Conservation (phyloP, 192 early-diverging fungal species). For the Gonapodya prolifera region DNA sequence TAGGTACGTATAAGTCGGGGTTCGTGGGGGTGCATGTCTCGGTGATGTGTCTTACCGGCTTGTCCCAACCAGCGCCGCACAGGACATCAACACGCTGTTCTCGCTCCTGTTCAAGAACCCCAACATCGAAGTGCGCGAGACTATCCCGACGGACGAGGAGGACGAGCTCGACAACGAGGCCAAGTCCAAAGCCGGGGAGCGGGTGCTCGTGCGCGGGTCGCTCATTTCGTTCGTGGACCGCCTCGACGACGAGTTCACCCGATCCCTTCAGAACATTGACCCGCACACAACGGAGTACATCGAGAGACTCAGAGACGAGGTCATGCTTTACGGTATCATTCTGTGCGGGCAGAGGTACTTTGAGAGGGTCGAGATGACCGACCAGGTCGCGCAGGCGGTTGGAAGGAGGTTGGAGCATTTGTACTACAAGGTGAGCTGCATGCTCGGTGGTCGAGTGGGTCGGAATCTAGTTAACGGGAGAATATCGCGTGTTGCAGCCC, state of each 20-base stretch:
- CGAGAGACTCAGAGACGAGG: conserved; percentile 83
- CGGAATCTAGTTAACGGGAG: not conserved
- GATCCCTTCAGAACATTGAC: conserved; percentile 90
- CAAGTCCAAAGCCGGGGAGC: conserved; percentile 30
- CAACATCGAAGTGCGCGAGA: conserved; percentile 56
- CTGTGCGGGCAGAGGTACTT: conserved; percentile 82
- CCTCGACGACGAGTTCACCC: conserved; percentile 93
- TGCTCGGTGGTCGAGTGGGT: not conserved
- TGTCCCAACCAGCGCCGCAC: conserved; percentile 14
- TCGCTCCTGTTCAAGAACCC: conserved; percentile 61
- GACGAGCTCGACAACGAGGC: conserved; percentile 39
- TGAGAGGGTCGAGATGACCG: conserved; percentile 44
- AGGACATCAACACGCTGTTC: conserved; percentile 66
- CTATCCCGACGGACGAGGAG: conserved; percentile 46
- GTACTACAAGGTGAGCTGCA: conserved; percentile 72
- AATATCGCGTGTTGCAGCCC: conserved; percentile 33
- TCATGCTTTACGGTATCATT: conserved; percentile 71
- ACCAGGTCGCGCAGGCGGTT: conserved; percentile 55
- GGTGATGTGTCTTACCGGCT: conserved; percentile 6
- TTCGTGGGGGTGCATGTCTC: too few species aligned
- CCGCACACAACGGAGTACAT: conserved; percentile 95
- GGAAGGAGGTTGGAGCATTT: conserved; percentile 88
- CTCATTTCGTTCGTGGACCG: conserved; percentile 81
- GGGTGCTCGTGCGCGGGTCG: conserved; percentile 63
- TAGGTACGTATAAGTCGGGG: conserved; percentile 15